Base-by-base conservation (phyloP, 2,329 filamentous ascomycete genomes). In the Penicillium fuscoglaucum region DNA sequence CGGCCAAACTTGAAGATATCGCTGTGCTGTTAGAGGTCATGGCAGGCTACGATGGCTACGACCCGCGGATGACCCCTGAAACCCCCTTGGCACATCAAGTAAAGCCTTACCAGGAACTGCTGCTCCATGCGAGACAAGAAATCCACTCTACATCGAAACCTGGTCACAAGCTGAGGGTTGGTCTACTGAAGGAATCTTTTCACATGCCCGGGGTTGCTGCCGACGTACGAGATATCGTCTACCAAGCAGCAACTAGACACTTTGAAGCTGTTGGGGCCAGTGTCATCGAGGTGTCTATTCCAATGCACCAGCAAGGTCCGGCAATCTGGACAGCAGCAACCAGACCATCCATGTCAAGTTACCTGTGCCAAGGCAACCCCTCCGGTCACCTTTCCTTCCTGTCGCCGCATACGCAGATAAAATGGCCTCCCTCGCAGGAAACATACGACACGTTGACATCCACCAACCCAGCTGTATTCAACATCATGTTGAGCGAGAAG, bases 1-100 rank as follows among this genome's bases (percentile, higher is more conserved):
- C 80, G 1, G 68, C 67, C 10, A 78, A 70, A 0, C 66, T 82
- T 0, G 61, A 71, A 12, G 80, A 82, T 44, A 72, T 77, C 33
- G 80, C 80, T 0, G 39, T 74, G 1, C 61, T 81, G 19, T 70
- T 83, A 5, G 68, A 77, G 53, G 76, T 74, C 0, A 73, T 83
- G 39, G 77, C 80, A 4, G 82, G 82, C 1, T 75, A 74, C 47
- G 81, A 84, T 64, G 79, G 79, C 13, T 73, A 82, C n/a, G 82
- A 84, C 63, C 68, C 73, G 0, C 72, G 76, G 9, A 74, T 74
- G 69, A 73, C 70, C 1, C 76, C 76, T 8, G 72, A 74, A 58
- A 72, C 75, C 1, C 76, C 76, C 0, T 66, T 79, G 19, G 66
- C 67, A 24, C 45, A 64, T 9, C 61, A 70, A 10, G 72, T 77